phyloP scores from a whole-genome alignment of 139 green algal genomes.

The Pleodorina starrii region DNA sequence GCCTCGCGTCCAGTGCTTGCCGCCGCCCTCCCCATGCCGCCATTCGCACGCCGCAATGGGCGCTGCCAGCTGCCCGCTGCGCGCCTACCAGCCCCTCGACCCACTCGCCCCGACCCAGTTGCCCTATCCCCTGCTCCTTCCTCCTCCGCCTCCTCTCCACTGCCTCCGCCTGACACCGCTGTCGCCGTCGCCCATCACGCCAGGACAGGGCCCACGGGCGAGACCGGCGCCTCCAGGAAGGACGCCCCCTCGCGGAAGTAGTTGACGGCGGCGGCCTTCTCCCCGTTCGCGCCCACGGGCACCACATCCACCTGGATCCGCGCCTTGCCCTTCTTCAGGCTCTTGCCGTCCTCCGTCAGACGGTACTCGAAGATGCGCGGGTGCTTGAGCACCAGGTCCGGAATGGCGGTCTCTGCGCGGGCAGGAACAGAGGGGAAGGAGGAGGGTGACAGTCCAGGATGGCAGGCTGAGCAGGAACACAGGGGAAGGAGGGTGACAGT shows the following conservation, averaged over 20 bases:
- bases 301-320: slow-evolving; percentile 79
- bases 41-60: no score
- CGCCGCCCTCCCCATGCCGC: no score
- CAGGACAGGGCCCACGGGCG: slow-evolving; percentile 50
- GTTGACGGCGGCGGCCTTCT: slow-evolving; percentile 60
- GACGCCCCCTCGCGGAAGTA: slow-evolving; percentile 72
- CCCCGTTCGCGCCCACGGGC: slow-evolving; percentile 39
- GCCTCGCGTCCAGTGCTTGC: no score
- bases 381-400: slow-evolving; percentile 72
- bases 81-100: no score
- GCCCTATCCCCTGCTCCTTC: no score
- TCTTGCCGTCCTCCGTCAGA: slow-evolving; percentile 43
- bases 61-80: no score
- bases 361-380: slow-evolving; percentile 79
- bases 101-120: no score
- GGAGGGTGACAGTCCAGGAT: no score
- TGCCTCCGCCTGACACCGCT: neutral
- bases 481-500: no score
- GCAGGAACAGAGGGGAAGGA: no score
- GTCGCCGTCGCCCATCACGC: neutral
- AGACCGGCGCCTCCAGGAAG: slow-evolving; percentile 69
- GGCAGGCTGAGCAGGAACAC: neutral
- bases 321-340: slow-evolving; percentile 65
- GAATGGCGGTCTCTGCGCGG: slow-evolving; percentile 50
- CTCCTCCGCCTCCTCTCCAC: no score